Evolutionary conservation across 164 flowering plant species (phyloP), one percentile per base, ranked within the genome.

Genomic region (Vitis rupestris): DNA sequence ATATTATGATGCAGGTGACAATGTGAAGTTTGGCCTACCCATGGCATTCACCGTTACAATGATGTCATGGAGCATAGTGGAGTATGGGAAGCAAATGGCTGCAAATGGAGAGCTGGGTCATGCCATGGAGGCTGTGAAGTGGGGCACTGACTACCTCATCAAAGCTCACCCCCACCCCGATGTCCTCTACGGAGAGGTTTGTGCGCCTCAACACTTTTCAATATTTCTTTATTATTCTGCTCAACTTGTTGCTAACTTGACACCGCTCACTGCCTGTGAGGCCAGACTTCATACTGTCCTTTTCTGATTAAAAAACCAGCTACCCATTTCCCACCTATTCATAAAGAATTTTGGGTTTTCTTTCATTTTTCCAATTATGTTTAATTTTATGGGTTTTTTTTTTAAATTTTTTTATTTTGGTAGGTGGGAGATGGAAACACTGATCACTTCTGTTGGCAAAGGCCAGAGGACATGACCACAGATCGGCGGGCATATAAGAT

Each of bases 401-500:
- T 13, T 44, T 7, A 3, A 30, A 14, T 4, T 27, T 8, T 59
- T 70, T 60, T 63, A 53, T 19, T 58, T 23, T 23, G 27, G 27
- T 72, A 91, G 98, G 97, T 94, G 62, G 98, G 98, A 59, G 98
- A 94, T 76, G 97, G 97, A 5, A 83, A 83, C 74, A 83, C 85
- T 14, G 98, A 94, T 74, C 98, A 94, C 71, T 82, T 81, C 82
- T 94, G 98, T 78, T 93, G 98, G 98, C 96, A 93, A 78, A 72
- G 98, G 65, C 97, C 98, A 5, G 98, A 93, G 75, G 98, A 94
- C 74, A 94, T 94, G 98, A 88, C 96, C 44, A 94, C 98, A 0
- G 85, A 87, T 58, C 86, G 98, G 3, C 76, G 67, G 0, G 94
- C 96, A 0, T 94, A 90, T 79, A 75, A 61, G 75, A 81, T 94